Percentiles rank a stretch among this genome's conserved stretches.
Evolutionary conservation across 176 grass and related monocot genomes (phyloP).

Genomic region (Cenchrus purpureus): DNA sequence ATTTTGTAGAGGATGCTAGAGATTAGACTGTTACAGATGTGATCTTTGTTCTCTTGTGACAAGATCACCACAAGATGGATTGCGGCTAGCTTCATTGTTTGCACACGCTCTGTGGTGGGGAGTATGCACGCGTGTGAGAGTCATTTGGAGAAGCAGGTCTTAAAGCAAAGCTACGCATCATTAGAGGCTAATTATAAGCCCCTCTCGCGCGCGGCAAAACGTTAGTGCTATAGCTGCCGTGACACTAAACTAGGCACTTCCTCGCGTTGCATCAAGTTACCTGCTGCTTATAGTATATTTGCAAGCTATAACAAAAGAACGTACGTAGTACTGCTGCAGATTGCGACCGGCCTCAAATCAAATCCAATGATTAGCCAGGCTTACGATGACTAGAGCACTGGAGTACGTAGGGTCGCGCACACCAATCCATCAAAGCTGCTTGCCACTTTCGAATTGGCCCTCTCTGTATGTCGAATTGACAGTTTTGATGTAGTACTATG

Average conservation of each 20-base stretch:
- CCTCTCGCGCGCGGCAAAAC: not conserved
- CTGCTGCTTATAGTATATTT: not conserved
- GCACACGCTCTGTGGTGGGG: not conserved
- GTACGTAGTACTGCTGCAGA: not conserved
- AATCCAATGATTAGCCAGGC: slow-evolving; percentile 38
- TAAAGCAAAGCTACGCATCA: not conserved
- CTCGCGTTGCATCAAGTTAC: too few relatives aligned
- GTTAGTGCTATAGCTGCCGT: not conserved
- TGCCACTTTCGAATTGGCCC: slow-evolving; percentile 4
- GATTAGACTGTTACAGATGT: not conserved
- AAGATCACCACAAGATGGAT: not conserved
- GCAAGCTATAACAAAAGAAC: not conserved
- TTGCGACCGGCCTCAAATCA: not conserved
- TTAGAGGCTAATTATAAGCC: not conserved
- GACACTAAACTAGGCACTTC: not conserved
- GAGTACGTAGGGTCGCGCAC: not conserved
- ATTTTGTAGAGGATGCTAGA: not conserved
- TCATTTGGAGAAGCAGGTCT: not conserved
- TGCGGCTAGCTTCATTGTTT: not conserved
- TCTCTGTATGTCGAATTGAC: not conserved
- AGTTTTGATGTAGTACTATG: too few relatives aligned
- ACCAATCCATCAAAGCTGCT: not conserved
- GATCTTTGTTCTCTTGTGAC: not conserved
- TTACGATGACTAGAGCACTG: not conserved
- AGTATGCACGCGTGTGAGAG: not conserved